Base-by-base conservation (phyloP, 2,329 filamentous ascomycete genomes). In the Verticillium dahliae region DNA sequence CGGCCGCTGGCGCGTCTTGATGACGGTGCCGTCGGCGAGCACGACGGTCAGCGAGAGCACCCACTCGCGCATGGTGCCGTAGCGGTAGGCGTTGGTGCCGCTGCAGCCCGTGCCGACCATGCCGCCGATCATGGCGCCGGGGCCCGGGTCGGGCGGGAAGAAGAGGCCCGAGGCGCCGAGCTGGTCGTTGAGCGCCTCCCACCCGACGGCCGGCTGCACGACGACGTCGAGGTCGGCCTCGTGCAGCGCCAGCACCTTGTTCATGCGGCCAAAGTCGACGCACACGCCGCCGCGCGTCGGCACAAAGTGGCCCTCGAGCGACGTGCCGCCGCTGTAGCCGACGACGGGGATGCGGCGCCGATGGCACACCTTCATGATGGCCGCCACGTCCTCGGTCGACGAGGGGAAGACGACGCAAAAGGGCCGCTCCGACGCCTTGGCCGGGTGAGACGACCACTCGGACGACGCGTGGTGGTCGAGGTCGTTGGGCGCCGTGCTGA, bases 11-110 rank as follows among this genome's bases (percentile, higher is more conserved):
- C 90, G 84, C 11, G 93, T 97, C 80, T 93, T 94, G 76, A 97
- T 89, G 59, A 97, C 76, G 1, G 92, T 96, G 58, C 92, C 92
- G 74, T 97, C 93, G 18, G 92, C 92, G 69, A 97, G 82, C 11
- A 97, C 92, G 4, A 96, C 91, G 0, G 92, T 97, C 67, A 97
- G 76, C 60, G 85, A 90, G 27, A 96, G 78, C 13, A 97, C 93
- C 92, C 92, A 97, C 72, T 97, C 92, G 65, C 91, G 88, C 92
- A 97, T 97, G 2, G 92, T 97, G 65, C 92, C 93, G 73, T 96
- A 97, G 62, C 92, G 84, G 78, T 96, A 96, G 15, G 92, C 89
- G 73, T 97, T 97, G 14, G 92, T 97, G 62, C 92, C 92, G 70
- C 81, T 85, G 77, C 82, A 85, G 39, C 84, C 84, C 2, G 90